These are phyloP conservation scores for Calocera cornea DNA, from an alignment of 768 basidiomycete species.

Conservation along the genomic window DNA sequence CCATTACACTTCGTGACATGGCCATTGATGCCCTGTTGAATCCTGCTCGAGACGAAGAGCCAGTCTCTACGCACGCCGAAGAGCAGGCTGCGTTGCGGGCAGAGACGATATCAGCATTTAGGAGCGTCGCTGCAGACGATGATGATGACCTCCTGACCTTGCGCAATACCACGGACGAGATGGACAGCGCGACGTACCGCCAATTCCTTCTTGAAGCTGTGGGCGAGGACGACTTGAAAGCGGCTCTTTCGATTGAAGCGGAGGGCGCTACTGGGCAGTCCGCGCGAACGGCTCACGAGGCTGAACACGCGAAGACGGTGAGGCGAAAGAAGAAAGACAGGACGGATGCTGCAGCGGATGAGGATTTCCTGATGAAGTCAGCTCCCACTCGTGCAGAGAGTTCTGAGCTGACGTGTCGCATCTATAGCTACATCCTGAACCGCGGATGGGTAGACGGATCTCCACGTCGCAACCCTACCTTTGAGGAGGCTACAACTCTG, in stretches of 20 bases:
- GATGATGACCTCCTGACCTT: constrained; percentile 48
- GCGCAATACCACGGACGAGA: constrained; percentile 64
- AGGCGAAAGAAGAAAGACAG: constrained; percentile 16
- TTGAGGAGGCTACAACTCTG: constrained; percentile 53
- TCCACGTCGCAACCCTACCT: constrained; percentile 63
- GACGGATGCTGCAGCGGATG: constrained; percentile 52
- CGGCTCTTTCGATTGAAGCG: constrained; percentile 38
- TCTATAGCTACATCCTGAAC: constrained; percentile 78
- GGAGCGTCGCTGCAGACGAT: constrained; percentile 27
- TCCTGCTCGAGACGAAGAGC: constrained; percentile 26
- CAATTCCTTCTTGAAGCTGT: constrained; percentile 70
- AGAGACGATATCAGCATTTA: constrained; percentile 80
- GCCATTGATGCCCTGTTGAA: constrained; percentile 50
- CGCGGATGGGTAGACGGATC: constrained; percentile 92
- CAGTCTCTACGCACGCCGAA: constrained; percentile 51
- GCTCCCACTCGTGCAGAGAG: constrained; percentile 2
- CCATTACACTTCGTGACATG: constrained; percentile 61
- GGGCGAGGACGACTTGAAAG: constrained; percentile 53
- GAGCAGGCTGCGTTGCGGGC: constrained; percentile 61
- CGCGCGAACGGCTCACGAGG: constrained; percentile 19
- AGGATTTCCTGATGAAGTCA: constrained; percentile 86
- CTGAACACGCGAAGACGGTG: constrained; percentile 16
- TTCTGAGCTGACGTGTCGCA: neutral
- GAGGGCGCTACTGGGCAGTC: constrained; percentile 15
- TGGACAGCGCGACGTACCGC: constrained; percentile 65